phyloP scores from a whole-genome alignment of 1,284 basidiomycete species.

The Vanrija sp. region DNA sequence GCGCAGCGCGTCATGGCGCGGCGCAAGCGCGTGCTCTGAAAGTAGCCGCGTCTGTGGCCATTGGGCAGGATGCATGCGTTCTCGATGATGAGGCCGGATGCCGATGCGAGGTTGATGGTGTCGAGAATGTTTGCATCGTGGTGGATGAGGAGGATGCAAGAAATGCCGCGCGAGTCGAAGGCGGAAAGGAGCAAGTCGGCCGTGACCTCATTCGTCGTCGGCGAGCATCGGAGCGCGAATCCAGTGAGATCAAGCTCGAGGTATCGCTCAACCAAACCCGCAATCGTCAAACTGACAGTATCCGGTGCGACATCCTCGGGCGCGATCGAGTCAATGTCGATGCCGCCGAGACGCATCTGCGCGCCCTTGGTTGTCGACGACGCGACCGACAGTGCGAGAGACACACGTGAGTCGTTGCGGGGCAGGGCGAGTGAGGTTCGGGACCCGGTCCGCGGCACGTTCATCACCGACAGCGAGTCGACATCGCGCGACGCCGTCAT shows the following conservation, averaged over 20 bases:
- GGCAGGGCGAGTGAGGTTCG: not conserved
- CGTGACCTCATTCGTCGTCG: not conserved
- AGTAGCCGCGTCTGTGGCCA: slow-evolving; percentile 10
- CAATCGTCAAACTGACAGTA: slow-evolving; percentile 1
- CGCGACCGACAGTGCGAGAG: not conserved
- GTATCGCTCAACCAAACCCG: slow-evolving; percentile 2
- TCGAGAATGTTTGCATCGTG: not conserved
- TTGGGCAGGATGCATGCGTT: slow-evolving; percentile 6
- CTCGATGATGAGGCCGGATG: slow-evolving; percentile 8
- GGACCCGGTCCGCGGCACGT: not conserved
- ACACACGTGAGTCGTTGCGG: not conserved
- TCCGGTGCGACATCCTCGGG: not conserved
- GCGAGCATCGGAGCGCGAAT: slow-evolving; percentile 1
- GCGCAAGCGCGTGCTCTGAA: slow-evolving; percentile 4
- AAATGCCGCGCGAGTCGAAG: not conserved
- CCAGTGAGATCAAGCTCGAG: slow-evolving; percentile 2
- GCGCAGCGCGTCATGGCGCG: slow-evolving; percentile 3
- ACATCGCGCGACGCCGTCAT: not conserved
- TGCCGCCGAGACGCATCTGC: slow-evolving; percentile 8
- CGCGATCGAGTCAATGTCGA: not conserved
- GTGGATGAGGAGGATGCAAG: slow-evolving; percentile 3
- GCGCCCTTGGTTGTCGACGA: not conserved
- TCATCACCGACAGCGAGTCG: not conserved
- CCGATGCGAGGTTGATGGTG: slow-evolving; percentile 1
- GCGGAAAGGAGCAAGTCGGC: slow-evolving; percentile 2